Evolutionary conservation across 164 flowering plant species (phyloP), one percentile per base, ranked within the genome.

Genomic region (Buxus sempervirens): DNA sequence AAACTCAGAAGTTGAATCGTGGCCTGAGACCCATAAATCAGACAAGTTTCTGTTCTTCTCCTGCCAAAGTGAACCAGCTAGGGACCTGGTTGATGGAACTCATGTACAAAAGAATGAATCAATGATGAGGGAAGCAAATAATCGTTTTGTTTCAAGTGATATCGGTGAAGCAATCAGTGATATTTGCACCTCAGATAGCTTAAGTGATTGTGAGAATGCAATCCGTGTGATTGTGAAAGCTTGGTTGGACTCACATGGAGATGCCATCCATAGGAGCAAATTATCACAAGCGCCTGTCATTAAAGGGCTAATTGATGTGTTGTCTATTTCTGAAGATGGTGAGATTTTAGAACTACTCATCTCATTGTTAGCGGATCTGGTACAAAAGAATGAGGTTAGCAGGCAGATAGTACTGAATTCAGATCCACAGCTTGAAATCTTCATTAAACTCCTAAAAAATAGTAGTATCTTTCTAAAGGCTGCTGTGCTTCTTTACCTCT

Each of bases 371-470:
- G 87, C 92, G 23, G 90, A 86, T 71, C 51, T 88, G 48, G 85
- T 78, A 18, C 62, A 60, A 8, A 80, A 72, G 60, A 85, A 69
- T 16, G 82, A 86, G 42, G 51, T 27, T 16, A 82, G 71, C 51
- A 70, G 82, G 49, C 82, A 73, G 54, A 76, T 83, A 9, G 65
- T 86, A 65, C 63, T 86, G 20, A 82, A 77, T 64, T 73, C 78
- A 4, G 96, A 90, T 70, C 89, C 96, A 51, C 85, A 86, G 66
- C 88, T 90, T 20, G 82, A 82, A 42, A 78, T 82, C 48, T 86
- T 84, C 73, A 25, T 80, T 56, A 83, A 68, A 72, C 83, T 85
- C 48, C 64, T 90, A 24, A 81, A 70, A 70, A 85, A 76, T 23
- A 78, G 72, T 28, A 73, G 82, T 65, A 68, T 90, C 12, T 88